These are phyloP conservation scores for Penicillium digitatum DNA, from an alignment of 2,329 filamentous ascomycete species.

Conservation along the genomic window DNA sequence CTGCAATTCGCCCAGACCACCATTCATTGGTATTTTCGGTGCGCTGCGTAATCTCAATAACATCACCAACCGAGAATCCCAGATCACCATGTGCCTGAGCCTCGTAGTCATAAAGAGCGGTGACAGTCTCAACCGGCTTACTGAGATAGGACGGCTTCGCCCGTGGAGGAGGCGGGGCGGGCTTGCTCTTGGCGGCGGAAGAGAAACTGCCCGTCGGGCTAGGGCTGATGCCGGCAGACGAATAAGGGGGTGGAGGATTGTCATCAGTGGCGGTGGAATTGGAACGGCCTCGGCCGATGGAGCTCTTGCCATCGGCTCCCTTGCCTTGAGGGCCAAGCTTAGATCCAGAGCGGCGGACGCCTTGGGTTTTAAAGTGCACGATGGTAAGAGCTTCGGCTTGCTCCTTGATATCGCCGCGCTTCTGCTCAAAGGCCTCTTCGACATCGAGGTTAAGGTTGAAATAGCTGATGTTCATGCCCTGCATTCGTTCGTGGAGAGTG, in stretches of 20 bases:
- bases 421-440: slow-evolving; percentile 83
- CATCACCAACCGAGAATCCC: slow-evolving; percentile 81
- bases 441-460: slow-evolving; percentile 90
- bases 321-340: slow-evolving; percentile 31
- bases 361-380: slow-evolving; percentile 85
- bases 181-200: slow-evolving; percentile 63
- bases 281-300: slow-evolving; percentile 32
- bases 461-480: slow-evolving; percentile 93
- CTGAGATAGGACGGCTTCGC: slow-evolving; percentile 74
- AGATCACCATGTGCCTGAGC: slow-evolving; percentile 92
- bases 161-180: slow-evolving; percentile 66
- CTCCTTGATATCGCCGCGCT: slow-evolving; percentile 83
- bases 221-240: slow-evolving; percentile 34
- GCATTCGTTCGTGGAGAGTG: slow-evolving; percentile 96
- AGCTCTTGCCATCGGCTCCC: slow-evolving; percentile 37
- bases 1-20: slow-evolving; percentile 82
- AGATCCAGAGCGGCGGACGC: slow-evolving; percentile 47
- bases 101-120: slow-evolving; percentile 92
- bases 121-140: slow-evolving; percentile 70
- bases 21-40: slow-evolving; percentile 95
- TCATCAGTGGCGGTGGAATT: slow-evolving; percentile 46
- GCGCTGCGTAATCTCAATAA: slow-evolving; percentile 79
- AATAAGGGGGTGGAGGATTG: slow-evolving; percentile 69
- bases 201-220: slow-evolving; percentile 45
- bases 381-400: slow-evolving; percentile 82